Evolutionary conservation across 1,284 basidiomycete species (phyloP).

Genomic region (Apiotrichum sp.): DNA sequence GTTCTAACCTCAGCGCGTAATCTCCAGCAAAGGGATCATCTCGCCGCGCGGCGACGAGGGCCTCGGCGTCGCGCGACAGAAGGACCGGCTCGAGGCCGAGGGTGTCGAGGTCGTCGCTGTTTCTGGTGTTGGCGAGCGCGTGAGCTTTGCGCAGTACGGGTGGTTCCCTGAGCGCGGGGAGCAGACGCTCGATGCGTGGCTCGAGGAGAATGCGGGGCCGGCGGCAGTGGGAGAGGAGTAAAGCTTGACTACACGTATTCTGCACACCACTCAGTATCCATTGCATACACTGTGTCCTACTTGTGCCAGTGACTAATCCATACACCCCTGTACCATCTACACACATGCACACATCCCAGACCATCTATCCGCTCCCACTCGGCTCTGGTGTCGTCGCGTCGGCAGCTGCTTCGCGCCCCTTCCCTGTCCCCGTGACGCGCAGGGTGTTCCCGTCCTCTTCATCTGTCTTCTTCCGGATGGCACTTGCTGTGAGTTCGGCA

Average conservation of each 20-base stretch:
- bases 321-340: too few relatives aligned
- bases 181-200: constrained; percentile 14
- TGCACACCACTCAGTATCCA: neutral
- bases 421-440: neutral
- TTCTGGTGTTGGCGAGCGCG: constrained; percentile 48
- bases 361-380: neutral
- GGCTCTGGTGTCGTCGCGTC: neutral
- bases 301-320: too few relatives aligned
- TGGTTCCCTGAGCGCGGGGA: constrained; percentile 55
- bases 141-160: constrained; percentile 53
- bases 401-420: neutral
- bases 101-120: constrained; percentile 58
- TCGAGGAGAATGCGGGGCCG: neutral
- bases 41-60: constrained; percentile 74
- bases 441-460: constrained; percentile 1
- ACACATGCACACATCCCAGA: too few relatives aligned
- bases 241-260: too few relatives aligned
- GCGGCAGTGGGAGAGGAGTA: neutral
- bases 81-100: constrained; percentile 61
- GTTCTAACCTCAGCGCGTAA: constrained; percentile 32
- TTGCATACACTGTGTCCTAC: neutral
- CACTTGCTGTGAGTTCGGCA: constrained; percentile 32
- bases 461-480: constrained; percentile 13
- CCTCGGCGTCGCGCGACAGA: constrained; percentile 60
- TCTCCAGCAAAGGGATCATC: constrained; percentile 50